phyloP scores from a whole-genome alignment of 108 stramenopile species.

The Cylindrotheca fusiformis region DNA sequence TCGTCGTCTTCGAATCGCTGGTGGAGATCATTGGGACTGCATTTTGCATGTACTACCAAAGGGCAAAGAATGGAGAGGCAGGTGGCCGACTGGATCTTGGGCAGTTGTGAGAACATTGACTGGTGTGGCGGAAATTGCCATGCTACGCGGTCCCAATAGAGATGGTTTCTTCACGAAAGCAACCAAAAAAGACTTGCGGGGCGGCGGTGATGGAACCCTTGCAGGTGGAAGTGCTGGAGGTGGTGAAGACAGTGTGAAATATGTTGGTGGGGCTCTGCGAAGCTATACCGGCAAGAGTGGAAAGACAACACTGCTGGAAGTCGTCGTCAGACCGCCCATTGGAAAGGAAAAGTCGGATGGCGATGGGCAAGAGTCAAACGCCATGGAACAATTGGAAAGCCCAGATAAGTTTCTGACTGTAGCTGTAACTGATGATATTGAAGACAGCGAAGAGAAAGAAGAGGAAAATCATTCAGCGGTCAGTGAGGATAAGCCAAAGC shows the following conservation, averaged over 20 bases:
- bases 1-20: conserved; percentile 46
- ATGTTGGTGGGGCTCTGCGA: conserved; percentile 71
- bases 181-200: conserved; percentile 51
- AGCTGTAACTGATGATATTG: conserved; percentile 4
- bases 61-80: conserved; percentile 38
- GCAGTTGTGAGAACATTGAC: conserved; percentile 61
- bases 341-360: conserved; percentile 39
- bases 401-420: conserved; percentile 32
- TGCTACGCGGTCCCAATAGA: conserved; percentile 62
- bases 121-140: conserved; percentile 58
- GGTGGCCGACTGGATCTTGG: conserved; percentile 81
- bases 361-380: conserved; percentile 29
- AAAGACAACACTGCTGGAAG: conserved; percentile 62
- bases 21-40: conserved; percentile 72
- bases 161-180: conserved; percentile 53
- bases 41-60: conserved; percentile 70
- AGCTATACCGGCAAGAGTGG: conserved; percentile 60
- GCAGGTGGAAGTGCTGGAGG: conserved; percentile 34
- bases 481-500: conserved; percentile 3
- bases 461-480: not conserved
- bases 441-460: conserved; percentile 4
- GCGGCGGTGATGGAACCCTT: conserved; percentile 67
- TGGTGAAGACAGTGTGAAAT: conserved; percentile 66
- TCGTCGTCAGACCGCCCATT: conserved; percentile 72
- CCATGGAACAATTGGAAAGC: conserved; percentile 33